Percentiles rank a stretch among this genome's conserved stretches.
phyloP scores from a whole-genome alignment of 768 basidiomycete species.

The Kwoniella newhampshirensis region DNA sequence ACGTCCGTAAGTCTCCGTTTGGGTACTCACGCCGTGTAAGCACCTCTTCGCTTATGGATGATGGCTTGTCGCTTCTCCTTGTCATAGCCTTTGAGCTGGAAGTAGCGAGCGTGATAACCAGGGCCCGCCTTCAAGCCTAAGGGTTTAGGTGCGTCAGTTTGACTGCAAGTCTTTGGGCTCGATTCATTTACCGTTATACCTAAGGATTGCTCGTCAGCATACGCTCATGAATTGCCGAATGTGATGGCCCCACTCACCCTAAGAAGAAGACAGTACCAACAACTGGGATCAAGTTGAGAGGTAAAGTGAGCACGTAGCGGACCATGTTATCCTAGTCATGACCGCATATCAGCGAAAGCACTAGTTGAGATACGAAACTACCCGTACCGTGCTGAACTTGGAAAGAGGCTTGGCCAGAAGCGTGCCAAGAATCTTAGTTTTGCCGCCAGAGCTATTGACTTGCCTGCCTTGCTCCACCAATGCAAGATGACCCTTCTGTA shows the following conservation, averaged over 20 bases:
- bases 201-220: conserved; percentile 6
- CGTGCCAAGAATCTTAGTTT: conserved; percentile 59
- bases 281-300: conserved; percentile 67
- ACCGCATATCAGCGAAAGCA: conserved; percentile 38
- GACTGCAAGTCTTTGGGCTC: not conserved
- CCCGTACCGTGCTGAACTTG: conserved; percentile 46
- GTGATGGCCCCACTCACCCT: conserved; percentile 44
- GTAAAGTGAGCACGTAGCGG: conserved; percentile 65
- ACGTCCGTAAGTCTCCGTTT: not conserved
- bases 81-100: conserved; percentile 65
- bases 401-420: conserved; percentile 57
- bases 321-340: conserved; percentile 53
- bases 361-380: not conserved
- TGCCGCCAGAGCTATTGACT: conserved; percentile 46
- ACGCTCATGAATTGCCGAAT: not conserved
- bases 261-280: conserved; percentile 67
- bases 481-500: conserved; percentile 55
- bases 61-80: conserved; percentile 57
- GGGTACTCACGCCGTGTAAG: conserved; percentile 64
- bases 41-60: conserved; percentile 59
- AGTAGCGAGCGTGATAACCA: conserved; percentile 65
- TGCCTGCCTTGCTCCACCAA: conserved; percentile 56
- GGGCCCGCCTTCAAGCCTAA: conserved; percentile 58
- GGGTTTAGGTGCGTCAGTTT: not conserved
- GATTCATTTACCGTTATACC: conserved; percentile 37